Conservation (phyloP, 2,329 filamentous ascomycete genomes). For the Fusarium longipes region DNA sequence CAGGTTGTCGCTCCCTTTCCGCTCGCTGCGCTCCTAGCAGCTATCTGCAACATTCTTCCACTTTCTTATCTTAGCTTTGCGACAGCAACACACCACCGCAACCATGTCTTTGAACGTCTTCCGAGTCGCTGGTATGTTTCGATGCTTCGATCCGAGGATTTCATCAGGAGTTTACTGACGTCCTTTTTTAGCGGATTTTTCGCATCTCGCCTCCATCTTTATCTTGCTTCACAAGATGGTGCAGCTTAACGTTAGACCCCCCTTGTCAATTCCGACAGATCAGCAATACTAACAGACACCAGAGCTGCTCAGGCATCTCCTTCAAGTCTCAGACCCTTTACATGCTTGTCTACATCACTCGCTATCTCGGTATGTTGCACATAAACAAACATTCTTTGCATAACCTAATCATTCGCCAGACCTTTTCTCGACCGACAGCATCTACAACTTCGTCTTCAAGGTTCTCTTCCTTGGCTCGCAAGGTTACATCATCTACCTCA, state of each 20-base stretch:
- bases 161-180: slow-evolving; percentile 26
- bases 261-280: slow-evolving; percentile 18
- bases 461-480: slow-evolving; percentile 92
- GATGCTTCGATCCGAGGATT: not conserved
- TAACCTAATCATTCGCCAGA: slow-evolving; percentile 62
- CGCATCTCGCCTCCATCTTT: slow-evolving; percentile 92
- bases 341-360: slow-evolving; percentile 90
- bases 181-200: slow-evolving; percentile 80
- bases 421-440: slow-evolving; percentile 83
- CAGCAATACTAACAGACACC: slow-evolving; percentile 40
- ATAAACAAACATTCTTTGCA: not conserved
- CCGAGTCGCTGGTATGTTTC: slow-evolving; percentile 64
- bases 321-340: slow-evolving; percentile 99
- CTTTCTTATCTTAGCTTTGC: slow-evolving; percentile 27
- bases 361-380: slow-evolving; percentile 80
- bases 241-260: slow-evolving; percentile 78
- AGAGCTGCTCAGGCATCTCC: slow-evolving; percentile 97
- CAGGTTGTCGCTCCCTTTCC: slow-evolving; percentile 34
- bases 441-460: slow-evolving; percentile 97
- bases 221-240: slow-evolving; percentile 98
- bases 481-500: slow-evolving; percentile 95
- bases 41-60: slow-evolving; percentile 14
- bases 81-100: slow-evolving; percentile 27
- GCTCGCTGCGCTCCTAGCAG: slow-evolving; percentile 37
- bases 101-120: slow-evolving; percentile 68